These are phyloP conservation scores for Penicillium sp. DNA, from an alignment of 2,329 filamentous ascomycete species.

Conservation along the genomic window DNA sequence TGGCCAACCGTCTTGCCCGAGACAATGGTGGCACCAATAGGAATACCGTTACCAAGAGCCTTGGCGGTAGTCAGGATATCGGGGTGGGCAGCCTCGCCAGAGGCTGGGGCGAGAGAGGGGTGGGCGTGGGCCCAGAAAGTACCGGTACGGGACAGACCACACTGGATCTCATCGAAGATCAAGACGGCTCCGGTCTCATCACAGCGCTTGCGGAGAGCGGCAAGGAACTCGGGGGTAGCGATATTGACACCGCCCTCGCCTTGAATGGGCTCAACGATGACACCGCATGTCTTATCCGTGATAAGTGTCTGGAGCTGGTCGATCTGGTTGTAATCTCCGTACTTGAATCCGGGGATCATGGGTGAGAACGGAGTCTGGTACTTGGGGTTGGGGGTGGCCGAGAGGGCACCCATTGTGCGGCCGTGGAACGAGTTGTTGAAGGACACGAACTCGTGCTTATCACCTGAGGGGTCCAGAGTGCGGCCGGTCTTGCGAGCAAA, in stretches of 20 bases:
- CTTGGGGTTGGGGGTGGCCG: constrained; percentile 96
- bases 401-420: constrained; percentile 89
- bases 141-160: constrained; percentile 83
- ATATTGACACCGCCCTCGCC: constrained; percentile 91
- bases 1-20: constrained; percentile 63
- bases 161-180: constrained; percentile 97
- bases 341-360: constrained; percentile 90
- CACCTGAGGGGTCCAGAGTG: constrained; percentile 64
- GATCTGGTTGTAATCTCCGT: constrained; percentile 82
- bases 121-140: constrained; percentile 82
- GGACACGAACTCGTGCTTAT: constrained; percentile 81
- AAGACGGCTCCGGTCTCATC: constrained; percentile 83
- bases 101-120: constrained; percentile 53
- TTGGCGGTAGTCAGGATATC: constrained; percentile 94
- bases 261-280: constrained; percentile 96
- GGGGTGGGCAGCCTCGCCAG: constrained; percentile 70
- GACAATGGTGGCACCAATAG: constrained; percentile 78
- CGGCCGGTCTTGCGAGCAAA: constrained; percentile 92
- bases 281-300: constrained; percentile 82
- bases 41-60: constrained; percentile 93
- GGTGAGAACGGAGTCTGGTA: constrained; percentile 94
- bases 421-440: constrained; percentile 94
- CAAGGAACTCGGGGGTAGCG: constrained; percentile 77
- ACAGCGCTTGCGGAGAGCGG: constrained; percentile 78
- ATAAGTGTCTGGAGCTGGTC: constrained; percentile 68